Evolutionary conservation across 2,329 filamentous ascomycete species (phyloP).

Genomic region (Hypoxylon sp.): DNA sequence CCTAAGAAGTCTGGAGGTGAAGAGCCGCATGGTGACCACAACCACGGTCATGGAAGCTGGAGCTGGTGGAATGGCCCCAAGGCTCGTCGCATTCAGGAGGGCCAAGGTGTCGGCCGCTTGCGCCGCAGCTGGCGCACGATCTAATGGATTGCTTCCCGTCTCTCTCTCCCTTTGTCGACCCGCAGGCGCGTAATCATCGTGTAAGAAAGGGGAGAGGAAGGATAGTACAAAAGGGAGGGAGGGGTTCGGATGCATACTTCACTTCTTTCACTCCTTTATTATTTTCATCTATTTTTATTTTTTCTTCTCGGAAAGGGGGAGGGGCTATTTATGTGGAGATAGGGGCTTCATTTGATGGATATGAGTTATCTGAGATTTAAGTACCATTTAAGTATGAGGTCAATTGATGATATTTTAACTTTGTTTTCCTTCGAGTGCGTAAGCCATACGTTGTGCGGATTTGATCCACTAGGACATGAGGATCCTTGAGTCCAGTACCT

Average conservation of each 20-base stretch:
- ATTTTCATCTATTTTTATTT: slow-evolving; percentile 8
- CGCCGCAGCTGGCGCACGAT: slow-evolving; percentile 34
- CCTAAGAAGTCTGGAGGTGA: not conserved
- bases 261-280: slow-evolving; percentile 37
- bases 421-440: not conserved
- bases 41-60: slow-evolving; percentile 5
- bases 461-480: too few species aligned
- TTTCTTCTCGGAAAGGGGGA: slow-evolving; percentile 2
- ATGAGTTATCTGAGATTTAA: slow-evolving; percentile 16
- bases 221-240: slow-evolving; percentile 32
- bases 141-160: slow-evolving; percentile 2
- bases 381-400: slow-evolving; percentile 3
- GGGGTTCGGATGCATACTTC: slow-evolving; percentile 32
- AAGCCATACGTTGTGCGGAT: too few species aligned
- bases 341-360: slow-evolving; percentile 14
- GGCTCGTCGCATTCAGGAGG: not conserved
- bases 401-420: slow-evolving; percentile 16
- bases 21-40: slow-evolving; percentile 1
- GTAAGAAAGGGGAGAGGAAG: not conserved
- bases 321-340: slow-evolving; percentile 22
- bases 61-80: slow-evolving; percentile 19
- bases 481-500: not conserved
- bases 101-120: slow-evolving; percentile 16
- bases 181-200: not conserved
- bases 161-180: slow-evolving; percentile 2